Evolutionary conservation across 2,329 filamentous ascomycete species (phyloP).

Genomic region (Hypoxylon sp.): DNA sequence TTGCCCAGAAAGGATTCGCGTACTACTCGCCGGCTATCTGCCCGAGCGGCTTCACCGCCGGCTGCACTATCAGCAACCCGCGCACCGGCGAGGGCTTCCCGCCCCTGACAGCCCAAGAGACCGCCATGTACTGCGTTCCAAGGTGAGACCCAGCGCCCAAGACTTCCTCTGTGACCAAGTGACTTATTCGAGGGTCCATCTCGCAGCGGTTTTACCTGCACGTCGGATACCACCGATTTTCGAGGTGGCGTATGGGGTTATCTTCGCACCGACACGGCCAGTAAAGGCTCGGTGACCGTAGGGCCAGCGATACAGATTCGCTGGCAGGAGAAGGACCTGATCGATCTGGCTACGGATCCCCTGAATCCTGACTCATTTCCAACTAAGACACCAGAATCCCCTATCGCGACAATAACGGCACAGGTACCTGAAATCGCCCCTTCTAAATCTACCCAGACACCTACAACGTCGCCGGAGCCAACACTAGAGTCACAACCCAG

Average conservation of each 20-base stretch:
- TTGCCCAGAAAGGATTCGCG: slow-evolving; percentile 48
- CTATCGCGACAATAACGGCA: not conserved
- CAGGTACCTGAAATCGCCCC: not conserved
- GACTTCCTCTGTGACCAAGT: not conserved
- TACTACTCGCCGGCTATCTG: slow-evolving; percentile 54
- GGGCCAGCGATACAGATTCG: slow-evolving; percentile 52
- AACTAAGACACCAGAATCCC: not conserved
- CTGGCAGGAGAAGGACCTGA: slow-evolving; percentile 48
- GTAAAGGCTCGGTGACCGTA: slow-evolving; percentile 24
- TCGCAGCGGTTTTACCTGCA: slow-evolving; percentile 49
- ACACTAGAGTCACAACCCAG: not conserved
- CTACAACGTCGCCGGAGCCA: not conserved
- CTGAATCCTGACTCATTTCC: slow-evolving; percentile 41
- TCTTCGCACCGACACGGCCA: slow-evolving; percentile 2
- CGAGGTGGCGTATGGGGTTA: slow-evolving; percentile 51
- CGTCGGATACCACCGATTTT: slow-evolving; percentile 52
- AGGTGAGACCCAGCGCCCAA: slow-evolving; percentile 33
- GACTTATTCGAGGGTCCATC: slow-evolving; percentile 2
- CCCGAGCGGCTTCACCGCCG: slow-evolving; percentile 49
- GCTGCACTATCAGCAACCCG: slow-evolving; percentile 43
- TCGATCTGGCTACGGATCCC: slow-evolving; percentile 48
- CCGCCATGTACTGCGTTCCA: slow-evolving; percentile 45
- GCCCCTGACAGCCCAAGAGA: slow-evolving; percentile 43
- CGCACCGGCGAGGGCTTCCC: slow-evolving; percentile 45
- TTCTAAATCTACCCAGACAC: not conserved